Conservation (phyloP, 352 stramenopile species). For the Phytophthora rubi region DNA sequence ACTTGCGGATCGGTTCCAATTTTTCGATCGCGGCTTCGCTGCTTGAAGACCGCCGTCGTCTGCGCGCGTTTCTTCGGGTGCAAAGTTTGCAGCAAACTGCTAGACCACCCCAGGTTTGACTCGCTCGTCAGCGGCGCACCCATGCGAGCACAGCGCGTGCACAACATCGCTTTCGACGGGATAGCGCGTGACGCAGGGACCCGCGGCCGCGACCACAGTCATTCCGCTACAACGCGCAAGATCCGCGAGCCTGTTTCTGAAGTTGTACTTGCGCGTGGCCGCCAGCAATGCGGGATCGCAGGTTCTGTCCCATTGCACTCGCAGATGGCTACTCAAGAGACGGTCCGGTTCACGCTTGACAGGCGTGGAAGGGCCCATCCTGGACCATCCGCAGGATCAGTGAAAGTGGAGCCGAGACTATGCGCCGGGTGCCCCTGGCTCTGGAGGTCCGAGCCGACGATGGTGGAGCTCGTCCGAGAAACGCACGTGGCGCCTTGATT, state of each 20-base stretch:
- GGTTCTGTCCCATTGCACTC: constrained; percentile 19
- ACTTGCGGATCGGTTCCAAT: not conserved
- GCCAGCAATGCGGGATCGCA: constrained; percentile 16
- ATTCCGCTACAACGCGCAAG: constrained; percentile 28
- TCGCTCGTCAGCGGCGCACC: constrained; percentile 7
- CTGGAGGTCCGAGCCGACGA: constrained; percentile 23
- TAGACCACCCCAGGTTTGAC: constrained; percentile 2
- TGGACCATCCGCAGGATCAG: constrained; percentile 16
- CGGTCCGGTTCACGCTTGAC: constrained; percentile 17
- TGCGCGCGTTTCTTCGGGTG: constrained; percentile 13
- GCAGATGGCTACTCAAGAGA: constrained; percentile 34
- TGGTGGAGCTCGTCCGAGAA: constrained; percentile 16
- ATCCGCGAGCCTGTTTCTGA: constrained; percentile 20
- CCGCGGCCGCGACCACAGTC: constrained; percentile 1
- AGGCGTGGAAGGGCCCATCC: constrained; percentile 14
- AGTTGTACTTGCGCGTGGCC: constrained; percentile 22
- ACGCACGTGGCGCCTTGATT: constrained; percentile 22
- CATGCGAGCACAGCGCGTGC: constrained; percentile 15
- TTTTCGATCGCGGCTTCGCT: not conserved
- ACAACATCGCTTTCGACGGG: constrained; percentile 25
- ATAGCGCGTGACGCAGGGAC: constrained; percentile 12
- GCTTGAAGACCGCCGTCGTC: constrained; percentile 3
- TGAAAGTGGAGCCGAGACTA: constrained; percentile 25
- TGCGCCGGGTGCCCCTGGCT: constrained; percentile 22
- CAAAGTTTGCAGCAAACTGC: not conserved